Evolutionary conservation across 2,329 filamentous ascomycete genomes (phyloP).

Genomic region (Chrysoporthe cubensis): DNA sequence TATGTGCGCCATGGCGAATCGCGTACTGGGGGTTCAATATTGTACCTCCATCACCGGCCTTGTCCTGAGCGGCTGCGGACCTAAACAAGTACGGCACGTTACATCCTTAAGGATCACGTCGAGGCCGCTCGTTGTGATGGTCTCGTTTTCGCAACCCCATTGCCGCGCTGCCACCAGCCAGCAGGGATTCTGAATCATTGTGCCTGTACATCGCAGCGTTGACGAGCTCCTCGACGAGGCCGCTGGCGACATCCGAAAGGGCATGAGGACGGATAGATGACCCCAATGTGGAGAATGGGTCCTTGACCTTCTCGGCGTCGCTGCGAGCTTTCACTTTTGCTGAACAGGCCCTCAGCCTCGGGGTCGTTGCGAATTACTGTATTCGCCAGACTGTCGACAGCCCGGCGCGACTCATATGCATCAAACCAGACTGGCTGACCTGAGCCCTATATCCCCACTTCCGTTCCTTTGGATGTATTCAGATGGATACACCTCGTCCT

Average conservation of each 20-base stretch:
- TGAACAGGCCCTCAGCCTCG: neutral
- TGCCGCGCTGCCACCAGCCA: neutral
- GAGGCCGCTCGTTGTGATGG: slow-evolving; percentile 1
- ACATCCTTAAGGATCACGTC: neutral
- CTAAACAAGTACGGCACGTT: neutral
- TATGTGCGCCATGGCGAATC: neutral
- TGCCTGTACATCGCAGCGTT: neutral
- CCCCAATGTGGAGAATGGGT: neutral
- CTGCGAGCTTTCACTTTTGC: neutral
- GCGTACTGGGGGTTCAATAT: neutral
- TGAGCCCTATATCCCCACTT: slow-evolving; percentile 3
- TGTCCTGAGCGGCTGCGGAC: neutral
- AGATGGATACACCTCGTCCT: neutral
- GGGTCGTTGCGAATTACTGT: neutral
- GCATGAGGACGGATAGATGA: neutral
- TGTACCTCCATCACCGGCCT: neutral
- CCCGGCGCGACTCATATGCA: slow-evolving; percentile 1
- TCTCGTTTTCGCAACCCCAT: neutral
- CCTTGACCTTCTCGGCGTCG: neutral
- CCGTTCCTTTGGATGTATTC: neutral
- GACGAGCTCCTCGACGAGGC: neutral
- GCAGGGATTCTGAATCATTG: slow-evolving; percentile 4
- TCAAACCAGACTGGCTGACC: slow-evolving; percentile 1
- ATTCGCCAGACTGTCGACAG: slow-evolving; percentile 1
- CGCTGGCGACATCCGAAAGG: neutral